Base-by-base conservation (phyloP, 257 asterid species). In the Solanum pimpinellifolium region DNA sequence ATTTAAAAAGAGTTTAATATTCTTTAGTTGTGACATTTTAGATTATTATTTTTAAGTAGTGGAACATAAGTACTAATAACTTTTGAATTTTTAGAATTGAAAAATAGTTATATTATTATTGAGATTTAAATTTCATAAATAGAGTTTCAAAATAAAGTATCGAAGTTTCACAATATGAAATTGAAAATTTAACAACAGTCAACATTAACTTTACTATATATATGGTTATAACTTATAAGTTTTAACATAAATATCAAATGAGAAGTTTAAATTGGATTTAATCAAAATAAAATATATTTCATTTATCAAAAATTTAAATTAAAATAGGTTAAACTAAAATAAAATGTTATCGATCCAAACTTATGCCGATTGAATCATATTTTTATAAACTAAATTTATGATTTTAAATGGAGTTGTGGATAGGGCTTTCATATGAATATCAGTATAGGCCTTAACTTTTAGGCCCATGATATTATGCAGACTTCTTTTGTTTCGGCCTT, bases 121-220 rank as follows among this genome's bases (percentile, higher is more conserved):
- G 7, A 65, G 35, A 25, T 65, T 65, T 29, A 25, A 65, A 66
- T 66, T 25, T 1, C 35, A 66, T 25, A 5, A 66, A 66, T 66
- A 13, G 7, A 66, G 12, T 31, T 25, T 7, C 73, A 66, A 25
- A 66, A 25, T 66, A 66, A 66, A 11, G 73, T 12, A 3, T 2
- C 1, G 2, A 5, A 25, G 0, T 25, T 25, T 25, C 18, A 25
- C 4, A 5, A 5, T 1, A 0, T 11, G 3, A 62, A 11, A 11
- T 65, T n/a, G 1, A 5, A n/a, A 62, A 65, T 65, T 65, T 1
- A 9, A 66, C 27, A 5, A 25, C 18, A 25, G 14, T 68, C 18
- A 68, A 1, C 39, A 12, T 68, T 66, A 68, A 27, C 21, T 68
- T 66, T 66, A 27, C 3, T 12, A 68, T 27, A 20, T 25, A 10